Evolutionary conservation across 768 basidiomycete species (phyloP).

Genomic region (Tylopilus sp.): DNA sequence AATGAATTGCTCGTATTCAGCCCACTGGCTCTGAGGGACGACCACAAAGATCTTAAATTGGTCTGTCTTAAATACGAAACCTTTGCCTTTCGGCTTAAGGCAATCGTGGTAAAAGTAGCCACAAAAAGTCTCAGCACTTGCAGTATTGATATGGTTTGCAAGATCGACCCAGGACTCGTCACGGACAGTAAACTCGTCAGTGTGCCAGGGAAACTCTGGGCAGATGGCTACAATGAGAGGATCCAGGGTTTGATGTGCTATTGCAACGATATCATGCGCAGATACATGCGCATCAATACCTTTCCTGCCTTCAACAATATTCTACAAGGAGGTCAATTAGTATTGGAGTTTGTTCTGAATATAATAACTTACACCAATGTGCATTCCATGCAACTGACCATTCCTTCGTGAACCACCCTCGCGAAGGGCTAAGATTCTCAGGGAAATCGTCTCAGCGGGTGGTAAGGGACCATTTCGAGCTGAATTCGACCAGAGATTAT

Average conservation of each 20-base stretch:
- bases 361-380: neutral
- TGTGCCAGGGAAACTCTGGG: neutral
- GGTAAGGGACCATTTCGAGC: neutral
- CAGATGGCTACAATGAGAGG: neutral
- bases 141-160: neutral
- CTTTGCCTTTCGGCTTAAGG: neutral
- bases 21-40: neutral
- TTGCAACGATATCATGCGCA: neutral
- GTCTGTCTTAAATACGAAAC: neutral
- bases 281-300: neutral
- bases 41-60: neutral
- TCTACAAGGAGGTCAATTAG: neutral
- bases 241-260: neutral
- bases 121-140: neutral
- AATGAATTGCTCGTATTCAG: neutral
- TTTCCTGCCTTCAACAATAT: neutral
- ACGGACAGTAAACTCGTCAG: neutral
- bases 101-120: neutral
- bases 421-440: neutral
- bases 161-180: neutral
- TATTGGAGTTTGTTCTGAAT: too few relatives aligned
- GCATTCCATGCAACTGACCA: neutral
- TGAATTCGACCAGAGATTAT: neutral
- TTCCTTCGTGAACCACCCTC: neutral
- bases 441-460: neutral